phyloP scores from a whole-genome alignment of 495 filamentous ascomycete genomes.

The Trichoderma parareesei region DNA sequence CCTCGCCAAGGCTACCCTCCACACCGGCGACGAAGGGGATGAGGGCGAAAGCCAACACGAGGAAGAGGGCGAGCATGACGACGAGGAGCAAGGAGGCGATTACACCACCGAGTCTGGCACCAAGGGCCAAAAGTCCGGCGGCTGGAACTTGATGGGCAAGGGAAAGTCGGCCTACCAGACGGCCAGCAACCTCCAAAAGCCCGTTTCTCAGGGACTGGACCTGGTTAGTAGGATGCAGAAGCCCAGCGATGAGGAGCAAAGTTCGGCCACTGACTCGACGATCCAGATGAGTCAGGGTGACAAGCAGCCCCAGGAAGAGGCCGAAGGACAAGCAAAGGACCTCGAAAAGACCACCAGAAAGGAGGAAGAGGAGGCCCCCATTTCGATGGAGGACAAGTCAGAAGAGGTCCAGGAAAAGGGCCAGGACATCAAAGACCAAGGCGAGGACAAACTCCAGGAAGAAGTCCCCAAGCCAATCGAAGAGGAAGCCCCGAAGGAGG shows the following conservation, averaged over 20 bases:
- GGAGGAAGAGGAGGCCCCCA: neutral
- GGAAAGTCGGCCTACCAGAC: slow-evolving; percentile 77
- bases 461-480: slow-evolving; percentile 1
- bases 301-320: neutral
- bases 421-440: neutral
- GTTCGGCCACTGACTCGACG: neutral
- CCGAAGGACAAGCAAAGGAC: neutral
- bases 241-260: slow-evolving; percentile 1
- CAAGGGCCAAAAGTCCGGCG: slow-evolving; percentile 3
- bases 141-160: slow-evolving; percentile 64
- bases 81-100: slow-evolving; percentile 48
- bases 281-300: neutral
- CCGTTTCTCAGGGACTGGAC: slow-evolving; percentile 70
- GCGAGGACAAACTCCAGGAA: neutral
- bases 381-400: neutral
- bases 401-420: neutral
- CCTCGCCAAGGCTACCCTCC: slow-evolving; percentile 71
- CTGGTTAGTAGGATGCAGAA: slow-evolving; percentile 41
- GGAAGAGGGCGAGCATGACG: slow-evolving; percentile 71
- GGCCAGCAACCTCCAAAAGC: slow-evolving; percentile 73
- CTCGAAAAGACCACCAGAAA: neutral
- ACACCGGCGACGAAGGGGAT: slow-evolving; percentile 65
- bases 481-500: neutral
- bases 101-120: neutral
- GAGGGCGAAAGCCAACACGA: slow-evolving; percentile 48